Conservation (phyloP, 2,329 filamentous ascomycete genomes). For the Tolypocladium guangdongense region DNA sequence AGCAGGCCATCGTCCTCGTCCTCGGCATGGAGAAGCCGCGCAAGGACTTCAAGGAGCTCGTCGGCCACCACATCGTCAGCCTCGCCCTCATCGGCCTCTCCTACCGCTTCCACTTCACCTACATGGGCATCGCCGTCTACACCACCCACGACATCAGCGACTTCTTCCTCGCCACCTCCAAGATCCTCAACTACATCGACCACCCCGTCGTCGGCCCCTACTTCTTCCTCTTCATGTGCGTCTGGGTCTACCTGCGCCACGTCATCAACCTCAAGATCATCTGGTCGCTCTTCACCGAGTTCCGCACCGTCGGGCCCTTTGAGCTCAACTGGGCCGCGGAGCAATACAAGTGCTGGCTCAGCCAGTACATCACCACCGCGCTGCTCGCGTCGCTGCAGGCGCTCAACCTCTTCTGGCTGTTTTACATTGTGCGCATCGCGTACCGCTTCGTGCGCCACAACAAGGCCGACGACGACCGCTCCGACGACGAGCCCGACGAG, state of each 20-base stretch:
- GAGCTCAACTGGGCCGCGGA: slow-evolving; percentile 64
- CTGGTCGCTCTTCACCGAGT: slow-evolving; percentile 64
- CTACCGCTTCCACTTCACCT: slow-evolving; percentile 94
- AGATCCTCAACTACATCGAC: slow-evolving; percentile 85
- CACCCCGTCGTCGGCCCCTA: slow-evolving; percentile 69
- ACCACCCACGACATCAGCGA: slow-evolving; percentile 91
- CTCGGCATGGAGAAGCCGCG: slow-evolving; percentile 84
- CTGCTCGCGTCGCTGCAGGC: slow-evolving; percentile 60
- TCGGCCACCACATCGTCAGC: slow-evolving; percentile 84
- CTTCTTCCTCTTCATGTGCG: slow-evolving; percentile 68
- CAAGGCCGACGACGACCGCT: slow-evolving; percentile 58
- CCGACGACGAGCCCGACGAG: slow-evolving; percentile 53
- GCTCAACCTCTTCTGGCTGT: slow-evolving; percentile 74
- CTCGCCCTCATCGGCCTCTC: slow-evolving; percentile 72
- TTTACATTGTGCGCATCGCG: slow-evolving; percentile 64
- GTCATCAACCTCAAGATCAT: slow-evolving; percentile 72
- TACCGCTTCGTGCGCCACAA: slow-evolving; percentile 56
- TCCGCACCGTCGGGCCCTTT: slow-evolving; percentile 62
- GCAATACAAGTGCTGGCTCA: slow-evolving; percentile 67
- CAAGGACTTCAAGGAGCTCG: slow-evolving; percentile 91
- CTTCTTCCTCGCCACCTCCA: slow-evolving; percentile 91
- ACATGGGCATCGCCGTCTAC: slow-evolving; percentile 88
- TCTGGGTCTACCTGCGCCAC: slow-evolving; percentile 88
- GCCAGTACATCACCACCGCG: slow-evolving; percentile 54
- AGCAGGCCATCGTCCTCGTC: slow-evolving; percentile 81